phyloP scores from a whole-genome alignment of 1,284 basidiomycete genomes.

The Lentinus polychrous region DNA sequence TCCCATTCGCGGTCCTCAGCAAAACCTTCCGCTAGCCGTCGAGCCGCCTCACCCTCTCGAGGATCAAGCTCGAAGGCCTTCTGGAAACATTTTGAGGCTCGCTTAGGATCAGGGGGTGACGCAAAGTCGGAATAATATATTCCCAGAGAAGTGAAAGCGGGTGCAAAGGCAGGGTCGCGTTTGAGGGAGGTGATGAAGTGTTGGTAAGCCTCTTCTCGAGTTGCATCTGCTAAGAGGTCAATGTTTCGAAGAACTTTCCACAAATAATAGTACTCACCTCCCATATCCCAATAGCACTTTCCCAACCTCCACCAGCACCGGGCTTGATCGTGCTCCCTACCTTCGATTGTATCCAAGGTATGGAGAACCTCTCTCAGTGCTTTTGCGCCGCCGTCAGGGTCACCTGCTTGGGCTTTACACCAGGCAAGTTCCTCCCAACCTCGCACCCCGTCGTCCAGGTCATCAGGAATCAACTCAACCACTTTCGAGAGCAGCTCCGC shows the following conservation, averaged over 20 bases:
- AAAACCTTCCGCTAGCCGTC: constrained; percentile 81
- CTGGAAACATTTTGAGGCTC: constrained; percentile 95
- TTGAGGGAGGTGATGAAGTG: constrained; percentile 84
- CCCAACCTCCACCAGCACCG: constrained; percentile 84
- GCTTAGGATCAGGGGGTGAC: constrained; percentile 71
- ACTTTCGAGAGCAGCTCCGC: constrained; percentile 52
- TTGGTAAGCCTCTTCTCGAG: constrained; percentile 63
- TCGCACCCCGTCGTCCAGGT: constrained; percentile 48
- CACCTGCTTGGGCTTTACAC: constrained; percentile 65
- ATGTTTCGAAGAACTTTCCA: not conserved
- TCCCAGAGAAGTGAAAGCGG: constrained; percentile 92
- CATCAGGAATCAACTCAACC: constrained; percentile 37
- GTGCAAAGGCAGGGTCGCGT: constrained; percentile 71
- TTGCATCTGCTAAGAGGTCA: constrained; percentile 25
- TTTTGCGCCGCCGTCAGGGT: constrained; percentile 44
- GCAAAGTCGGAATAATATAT: constrained; percentile 78
- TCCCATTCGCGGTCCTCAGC: constrained; percentile 95
- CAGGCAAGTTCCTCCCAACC: constrained; percentile 83
- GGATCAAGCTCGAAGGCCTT: constrained; percentile 98
- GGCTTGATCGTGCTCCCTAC: constrained; percentile 55
- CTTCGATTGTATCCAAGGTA: constrained; percentile 46
- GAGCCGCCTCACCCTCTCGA: constrained; percentile 81
- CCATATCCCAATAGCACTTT: constrained; percentile 69
- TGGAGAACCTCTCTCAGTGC: constrained; percentile 57
- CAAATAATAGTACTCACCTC: constrained; percentile 41